phyloP scores from a whole-genome alignment of 305 asterid genomes.

The Fraxinus floribunda region DNA sequence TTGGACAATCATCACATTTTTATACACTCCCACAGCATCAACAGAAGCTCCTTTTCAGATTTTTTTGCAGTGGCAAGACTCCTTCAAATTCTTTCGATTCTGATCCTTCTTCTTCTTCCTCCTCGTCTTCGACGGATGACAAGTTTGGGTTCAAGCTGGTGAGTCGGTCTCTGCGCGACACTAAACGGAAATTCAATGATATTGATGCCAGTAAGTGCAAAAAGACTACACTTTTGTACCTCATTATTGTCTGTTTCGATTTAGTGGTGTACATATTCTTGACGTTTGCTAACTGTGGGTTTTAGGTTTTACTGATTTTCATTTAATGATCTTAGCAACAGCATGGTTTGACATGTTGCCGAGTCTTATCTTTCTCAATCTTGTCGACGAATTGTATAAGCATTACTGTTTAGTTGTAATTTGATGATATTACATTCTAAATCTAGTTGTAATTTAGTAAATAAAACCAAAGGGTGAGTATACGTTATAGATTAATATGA shows the following conservation, averaged over 20 bases:
- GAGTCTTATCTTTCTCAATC: background rate
- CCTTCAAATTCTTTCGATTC: constrained; percentile 30
- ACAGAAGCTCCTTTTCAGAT: constrained; percentile 38
- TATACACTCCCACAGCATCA: constrained; percentile 28
- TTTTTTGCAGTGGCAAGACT: constrained; percentile 53
- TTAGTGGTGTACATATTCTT: constrained; percentile 12
- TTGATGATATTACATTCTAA: background rate
- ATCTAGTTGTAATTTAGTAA: background rate
- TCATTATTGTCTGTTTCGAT: background rate
- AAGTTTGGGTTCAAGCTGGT: constrained; percentile 59
- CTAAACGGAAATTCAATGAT: constrained; percentile 70
- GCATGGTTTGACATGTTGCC: background rate
- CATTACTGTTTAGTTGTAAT: background rate
- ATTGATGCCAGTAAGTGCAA: constrained; percentile 62
- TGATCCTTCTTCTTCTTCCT: constrained; percentile 40
- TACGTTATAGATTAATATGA: constrained; percentile 2
- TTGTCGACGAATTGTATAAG: background rate
- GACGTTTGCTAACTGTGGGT: constrained; percentile 19
- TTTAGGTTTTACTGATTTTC: background rate
- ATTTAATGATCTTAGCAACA: background rate
- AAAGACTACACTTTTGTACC: background rate
- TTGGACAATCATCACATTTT: constrained; percentile 33
- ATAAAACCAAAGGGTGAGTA: background rate
- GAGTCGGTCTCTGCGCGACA: constrained; percentile 52
- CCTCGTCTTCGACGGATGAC: constrained; percentile 36